phyloP scores from a whole-genome alignment of 1,284 basidiomycete species.

The Stygiomarasmius scandens region DNA sequence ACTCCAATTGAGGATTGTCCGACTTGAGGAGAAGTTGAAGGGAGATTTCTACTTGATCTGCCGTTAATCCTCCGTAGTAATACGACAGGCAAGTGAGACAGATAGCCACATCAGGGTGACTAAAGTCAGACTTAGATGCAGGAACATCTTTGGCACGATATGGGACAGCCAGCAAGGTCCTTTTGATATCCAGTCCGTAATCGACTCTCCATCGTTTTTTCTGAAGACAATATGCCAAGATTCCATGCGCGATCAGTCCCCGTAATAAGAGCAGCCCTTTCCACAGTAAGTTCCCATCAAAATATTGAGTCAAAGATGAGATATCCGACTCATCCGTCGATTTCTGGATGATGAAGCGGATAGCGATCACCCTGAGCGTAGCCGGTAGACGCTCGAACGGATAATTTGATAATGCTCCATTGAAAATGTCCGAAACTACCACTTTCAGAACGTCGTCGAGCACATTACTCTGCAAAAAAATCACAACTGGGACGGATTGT shows the following conservation, averaged over 20 bases:
- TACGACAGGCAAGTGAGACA: conserved; percentile 53
- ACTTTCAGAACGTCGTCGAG: conserved; percentile 25
- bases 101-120: conserved; percentile 54
- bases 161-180: conserved; percentile 54
- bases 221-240: conserved; percentile 42
- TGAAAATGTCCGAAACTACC: conserved; percentile 10
- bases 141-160: conserved; percentile 57
- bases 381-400: not conserved
- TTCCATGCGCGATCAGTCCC: conserved; percentile 46
- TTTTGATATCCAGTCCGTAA: conserved; percentile 48
- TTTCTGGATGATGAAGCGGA: not conserved
- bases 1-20: conserved; percentile 47
- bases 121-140: conserved; percentile 50
- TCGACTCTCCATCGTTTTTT: conserved; percentile 54
- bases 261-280: conserved; percentile 41
- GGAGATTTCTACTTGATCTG: conserved; percentile 38
- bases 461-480: conserved; percentile 30
- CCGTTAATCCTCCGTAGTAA: conserved; percentile 50
- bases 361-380: not conserved
- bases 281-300: conserved; percentile 27
- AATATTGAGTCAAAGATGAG: not conserved
- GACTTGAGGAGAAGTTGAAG: conserved; percentile 45
- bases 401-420: conserved; percentile 2
- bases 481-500: conserved; percentile 35
- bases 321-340: not conserved